Percentiles rank a stretch among this genome's conserved stretches.
Evolutionary conservation across 2,329 filamentous ascomycete species (phyloP).

Genomic region (Sphaerostilbella broomeana): DNA sequence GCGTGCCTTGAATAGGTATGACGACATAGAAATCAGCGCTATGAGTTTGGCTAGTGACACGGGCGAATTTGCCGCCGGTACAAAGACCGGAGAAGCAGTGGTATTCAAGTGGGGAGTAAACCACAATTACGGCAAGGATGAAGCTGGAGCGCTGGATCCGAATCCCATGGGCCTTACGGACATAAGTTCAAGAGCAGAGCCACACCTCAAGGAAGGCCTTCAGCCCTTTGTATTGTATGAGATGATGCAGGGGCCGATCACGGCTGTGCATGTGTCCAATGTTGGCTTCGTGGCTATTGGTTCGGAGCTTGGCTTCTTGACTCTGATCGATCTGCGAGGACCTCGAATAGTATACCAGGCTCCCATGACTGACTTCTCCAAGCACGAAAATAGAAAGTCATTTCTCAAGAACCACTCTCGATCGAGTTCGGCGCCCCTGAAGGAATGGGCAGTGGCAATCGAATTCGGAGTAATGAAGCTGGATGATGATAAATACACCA

Average conservation of each 20-base stretch:
- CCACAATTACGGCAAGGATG: slow-evolving; percentile 59
- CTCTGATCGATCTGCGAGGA: slow-evolving; percentile 80
- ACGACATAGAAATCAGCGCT: slow-evolving; percentile 68
- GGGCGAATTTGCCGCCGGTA: slow-evolving; percentile 78
- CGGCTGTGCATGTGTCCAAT: slow-evolving; percentile 75
- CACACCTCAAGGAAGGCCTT: slow-evolving; percentile 67
- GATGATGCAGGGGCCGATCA: slow-evolving; percentile 76
- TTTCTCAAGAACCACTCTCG: slow-evolving; percentile 49
- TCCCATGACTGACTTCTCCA: slow-evolving; percentile 65
- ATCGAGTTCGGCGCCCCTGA: slow-evolving; percentile 32
- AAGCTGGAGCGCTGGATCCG: slow-evolving; percentile 41
- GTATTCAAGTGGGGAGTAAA: slow-evolving; percentile 88
- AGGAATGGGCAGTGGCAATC: slow-evolving; percentile 73
- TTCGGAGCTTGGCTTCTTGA: slow-evolving; percentile 74
- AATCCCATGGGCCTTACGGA: slow-evolving; percentile 67
- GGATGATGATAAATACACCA: slow-evolving; percentile 92
- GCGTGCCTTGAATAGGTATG: slow-evolving; percentile 70
- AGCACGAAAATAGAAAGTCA: slow-evolving; percentile 68
- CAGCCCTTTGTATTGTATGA: slow-evolving; percentile 76
- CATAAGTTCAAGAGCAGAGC: slow-evolving; percentile 66
- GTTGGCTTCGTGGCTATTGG: slow-evolving; percentile 87
- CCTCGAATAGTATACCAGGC: slow-evolving; percentile 76
- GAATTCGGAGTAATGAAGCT: slow-evolving; percentile 92
- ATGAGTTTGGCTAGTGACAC: slow-evolving; percentile 75
- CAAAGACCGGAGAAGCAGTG: slow-evolving; percentile 74